Evolutionary conservation across 1,139 yeast species (phyloP).

Genomic region (Hemisphaericaspora subhashii): DNA sequence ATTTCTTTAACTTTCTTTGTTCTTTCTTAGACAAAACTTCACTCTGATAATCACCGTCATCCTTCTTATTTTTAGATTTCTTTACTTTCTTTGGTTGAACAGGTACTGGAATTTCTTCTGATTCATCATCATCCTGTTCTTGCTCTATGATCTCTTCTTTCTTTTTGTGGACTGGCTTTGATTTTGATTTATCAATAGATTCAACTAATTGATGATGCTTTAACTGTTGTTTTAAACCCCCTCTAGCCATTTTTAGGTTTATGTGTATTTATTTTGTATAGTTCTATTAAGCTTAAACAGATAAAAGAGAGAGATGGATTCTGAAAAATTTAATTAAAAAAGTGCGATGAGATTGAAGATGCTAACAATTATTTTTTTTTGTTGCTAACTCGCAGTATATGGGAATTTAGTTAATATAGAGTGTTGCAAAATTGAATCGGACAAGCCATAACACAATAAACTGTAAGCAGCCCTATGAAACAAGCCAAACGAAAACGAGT

Average conservation of each 20-base stretch:
- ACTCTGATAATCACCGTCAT: conserved; percentile 45
- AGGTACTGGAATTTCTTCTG: conserved; percentile 9
- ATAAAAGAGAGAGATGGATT: neutral
- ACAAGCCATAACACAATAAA: no score
- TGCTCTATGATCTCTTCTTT: conserved; percentile 7
- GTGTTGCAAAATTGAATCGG: no score
- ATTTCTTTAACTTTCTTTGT: conserved; percentile 60
- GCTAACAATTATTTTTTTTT: neutral
- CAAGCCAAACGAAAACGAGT: no score
- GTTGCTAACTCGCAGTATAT: no score
- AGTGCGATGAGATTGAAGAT: neutral
- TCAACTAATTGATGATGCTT: conserved; percentile 30
- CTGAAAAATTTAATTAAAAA: neutral
- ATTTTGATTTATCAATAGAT: conserved; percentile 25
- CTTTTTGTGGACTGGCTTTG: conserved; percentile 21
- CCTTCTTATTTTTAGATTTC: conserved; percentile 20
- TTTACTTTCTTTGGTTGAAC: conserved; percentile 12
- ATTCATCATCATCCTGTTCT: conserved; percentile 7
- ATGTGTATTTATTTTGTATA: neutral
- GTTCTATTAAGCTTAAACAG: neutral
- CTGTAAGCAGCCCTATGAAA: no score
- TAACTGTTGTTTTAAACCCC: conserved; percentile 38
- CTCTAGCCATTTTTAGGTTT: conserved; percentile 27
- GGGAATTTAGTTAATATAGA: neutral
- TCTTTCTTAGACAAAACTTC: conserved; percentile 60